Evolutionary conservation across 768 basidiomycete species (phyloP).

Genomic region (Naganishia friedmannii): DNA sequence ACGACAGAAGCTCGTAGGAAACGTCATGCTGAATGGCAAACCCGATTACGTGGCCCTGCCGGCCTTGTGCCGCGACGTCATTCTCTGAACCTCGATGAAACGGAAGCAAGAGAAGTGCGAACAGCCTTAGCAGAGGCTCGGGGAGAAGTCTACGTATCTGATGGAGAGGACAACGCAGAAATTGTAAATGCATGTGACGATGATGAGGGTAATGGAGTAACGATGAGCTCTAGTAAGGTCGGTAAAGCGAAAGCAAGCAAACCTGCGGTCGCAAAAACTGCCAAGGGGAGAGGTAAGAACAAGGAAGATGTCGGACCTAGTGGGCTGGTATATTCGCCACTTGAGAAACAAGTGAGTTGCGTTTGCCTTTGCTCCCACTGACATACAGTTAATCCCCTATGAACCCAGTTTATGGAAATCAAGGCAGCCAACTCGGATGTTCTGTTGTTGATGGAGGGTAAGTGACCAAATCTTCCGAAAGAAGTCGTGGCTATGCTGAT

Average conservation of each 20-base stretch:
- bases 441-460: constrained; percentile 49
- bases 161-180: constrained; percentile 28
- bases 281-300: constrained; percentile 41
- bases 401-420: constrained; percentile 46
- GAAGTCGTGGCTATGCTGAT: background rate
- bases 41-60: background rate
- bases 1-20: background rate
- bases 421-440: constrained; percentile 49
- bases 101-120: constrained; percentile 14
- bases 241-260: constrained; percentile 33
- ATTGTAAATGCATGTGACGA: constrained; percentile 30
- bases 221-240: constrained; percentile 29
- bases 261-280: constrained; percentile 33
- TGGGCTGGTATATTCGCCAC: constrained; percentile 49
- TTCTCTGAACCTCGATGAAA: constrained; percentile 18
- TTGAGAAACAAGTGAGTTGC: constrained; percentile 48
- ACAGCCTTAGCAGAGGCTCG: constrained; percentile 11
- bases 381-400: background rate
- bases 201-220: constrained; percentile 13
- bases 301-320: constrained; percentile 50
- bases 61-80: constrained; percentile 16
- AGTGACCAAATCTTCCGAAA: constrained; percentile 10
- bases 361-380: background rate
- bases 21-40: constrained; percentile 16
- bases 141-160: constrained; percentile 25